Evolutionary conservation across 1,139 yeast species (phyloP).

Genomic region (Meyerozyma smithsonii): DNA sequence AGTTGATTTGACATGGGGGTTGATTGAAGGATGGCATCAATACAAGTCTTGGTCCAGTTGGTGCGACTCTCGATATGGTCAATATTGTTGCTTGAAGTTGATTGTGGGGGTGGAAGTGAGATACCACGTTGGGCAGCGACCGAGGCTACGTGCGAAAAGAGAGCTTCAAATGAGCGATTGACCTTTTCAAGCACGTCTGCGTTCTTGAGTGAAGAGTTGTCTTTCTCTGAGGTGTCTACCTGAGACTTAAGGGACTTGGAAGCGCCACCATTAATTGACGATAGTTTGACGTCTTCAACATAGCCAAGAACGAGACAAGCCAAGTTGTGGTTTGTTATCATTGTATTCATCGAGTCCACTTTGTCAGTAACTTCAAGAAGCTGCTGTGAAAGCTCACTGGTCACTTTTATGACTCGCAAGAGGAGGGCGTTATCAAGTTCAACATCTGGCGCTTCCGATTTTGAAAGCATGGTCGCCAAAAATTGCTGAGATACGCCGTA

Average conservation of each 20-base stretch:
- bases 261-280: conserved; percentile 7
- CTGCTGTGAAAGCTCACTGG: conserved; percentile 29
- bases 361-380: conserved; percentile 25
- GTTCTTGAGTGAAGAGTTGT: neutral
- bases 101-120: conserved; percentile 43
- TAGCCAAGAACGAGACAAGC: conserved; percentile 44
- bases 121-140: conserved; percentile 49
- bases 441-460: conserved; percentile 10
- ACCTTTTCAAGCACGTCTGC: neutral
- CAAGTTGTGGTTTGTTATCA: conserved; percentile 36
- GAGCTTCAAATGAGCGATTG: conserved; percentile 31
- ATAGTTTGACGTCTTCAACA: conserved; percentile 38
- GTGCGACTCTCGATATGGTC: conserved; percentile 30
- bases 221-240: neutral
- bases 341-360: conserved; percentile 23
- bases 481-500: conserved; percentile 33
- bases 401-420: conserved; percentile 31
- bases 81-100: conserved; percentile 15
- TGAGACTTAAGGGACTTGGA: neutral
- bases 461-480: conserved; percentile 22
- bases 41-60: conserved; percentile 52
- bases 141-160: conserved; percentile 51
- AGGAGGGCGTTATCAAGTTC: conserved; percentile 26
- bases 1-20: neutral
- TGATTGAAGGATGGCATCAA: conserved; percentile 31